Evolutionary conservation across 306 rosid genomes (phyloP).

Genomic region (Trifolium repens): DNA sequence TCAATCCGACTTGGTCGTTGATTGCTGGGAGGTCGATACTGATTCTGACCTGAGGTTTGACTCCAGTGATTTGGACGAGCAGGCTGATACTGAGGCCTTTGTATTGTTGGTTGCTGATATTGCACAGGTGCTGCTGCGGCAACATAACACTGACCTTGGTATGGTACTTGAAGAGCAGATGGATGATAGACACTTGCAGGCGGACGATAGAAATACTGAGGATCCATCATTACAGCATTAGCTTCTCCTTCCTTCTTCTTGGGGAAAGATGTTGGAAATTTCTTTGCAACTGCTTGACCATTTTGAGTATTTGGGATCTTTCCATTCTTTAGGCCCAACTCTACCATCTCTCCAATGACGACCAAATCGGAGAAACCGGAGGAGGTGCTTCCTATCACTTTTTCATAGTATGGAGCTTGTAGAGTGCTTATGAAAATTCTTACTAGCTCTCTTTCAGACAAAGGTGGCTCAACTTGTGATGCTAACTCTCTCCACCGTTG

Average conservation of each 20-base stretch:
- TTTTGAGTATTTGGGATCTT: too few relatives aligned
- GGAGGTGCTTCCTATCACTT: not conserved
- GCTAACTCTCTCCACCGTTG: not conserved
- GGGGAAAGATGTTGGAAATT: not conserved
- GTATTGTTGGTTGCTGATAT: too few relatives aligned
- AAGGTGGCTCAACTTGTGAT: not conserved
- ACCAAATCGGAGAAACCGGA: not conserved
- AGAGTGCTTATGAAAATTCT: not conserved
- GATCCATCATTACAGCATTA: not conserved
- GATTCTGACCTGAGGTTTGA: not conserved
- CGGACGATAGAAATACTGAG: too few relatives aligned
- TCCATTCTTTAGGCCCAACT: not conserved
- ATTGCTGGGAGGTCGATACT: not conserved
- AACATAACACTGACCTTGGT: too few relatives aligned
- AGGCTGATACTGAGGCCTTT: too few relatives aligned
- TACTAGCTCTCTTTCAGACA: not conserved
- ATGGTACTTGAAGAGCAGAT: too few relatives aligned
- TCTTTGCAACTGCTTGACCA: not conserved
- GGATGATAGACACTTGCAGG: rapidly evolving
- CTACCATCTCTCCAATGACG: not conserved
- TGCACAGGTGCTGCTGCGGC: too few relatives aligned
- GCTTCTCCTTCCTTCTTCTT: not conserved
- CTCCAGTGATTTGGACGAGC: too few relatives aligned
- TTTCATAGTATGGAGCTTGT: not conserved
- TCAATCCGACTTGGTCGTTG: not conserved